Base-by-base conservation (phyloP, 1,139 yeast genomes). In the Diutina pseudorugosa region DNA sequence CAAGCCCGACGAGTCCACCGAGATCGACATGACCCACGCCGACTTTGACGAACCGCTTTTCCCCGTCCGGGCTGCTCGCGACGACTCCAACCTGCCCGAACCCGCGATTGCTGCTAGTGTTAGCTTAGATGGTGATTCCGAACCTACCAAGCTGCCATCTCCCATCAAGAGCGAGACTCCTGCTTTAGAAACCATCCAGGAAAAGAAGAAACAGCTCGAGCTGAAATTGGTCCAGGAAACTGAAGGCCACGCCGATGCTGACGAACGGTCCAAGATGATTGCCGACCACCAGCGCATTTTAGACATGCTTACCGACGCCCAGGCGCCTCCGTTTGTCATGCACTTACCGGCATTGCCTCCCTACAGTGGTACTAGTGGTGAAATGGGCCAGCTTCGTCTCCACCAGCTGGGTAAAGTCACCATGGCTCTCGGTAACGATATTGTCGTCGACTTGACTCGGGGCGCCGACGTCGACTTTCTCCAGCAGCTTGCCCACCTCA, bases 401-500 rank as follows among this genome's bases (percentile, higher is more conserved):
- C 96, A 89, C 65, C 77, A 82, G 60, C 86, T 95, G 0, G 97
- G 97, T 6, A 85, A 79, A 62, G 68, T 89, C 43, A 75, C 93
- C 12, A 78, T 90, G 65, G 78, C 80, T 56, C 71, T 90, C 53
- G 96, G 96, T 9, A 78, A 83, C 53, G 71, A 69, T 52, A 77
- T 82, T 42, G 71, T 27, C 23, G 40, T 41, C 12, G 47, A 50
- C 21, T 9, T 50, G 36, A 27, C 83, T 6, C 77, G 79, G 61
- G 96, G 96, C n/a, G 81, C 85, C 1, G 77, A 82, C 12, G 69
- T 85, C 12, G 76, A 78, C n/a, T 84, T 88, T 59, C 67, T 85
- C 50, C 96, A 90, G 63, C 93, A 88, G 58, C 71, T 88, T n/a
- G 40, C 21, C 14, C 27, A 45, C 11, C 16, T 45, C 5, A 11